Percentiles rank a stretch among this genome's conserved stretches.
phyloP scores from a whole-genome alignment of 2,329 filamentous ascomycete species.

The Fusarium penzigii region DNA sequence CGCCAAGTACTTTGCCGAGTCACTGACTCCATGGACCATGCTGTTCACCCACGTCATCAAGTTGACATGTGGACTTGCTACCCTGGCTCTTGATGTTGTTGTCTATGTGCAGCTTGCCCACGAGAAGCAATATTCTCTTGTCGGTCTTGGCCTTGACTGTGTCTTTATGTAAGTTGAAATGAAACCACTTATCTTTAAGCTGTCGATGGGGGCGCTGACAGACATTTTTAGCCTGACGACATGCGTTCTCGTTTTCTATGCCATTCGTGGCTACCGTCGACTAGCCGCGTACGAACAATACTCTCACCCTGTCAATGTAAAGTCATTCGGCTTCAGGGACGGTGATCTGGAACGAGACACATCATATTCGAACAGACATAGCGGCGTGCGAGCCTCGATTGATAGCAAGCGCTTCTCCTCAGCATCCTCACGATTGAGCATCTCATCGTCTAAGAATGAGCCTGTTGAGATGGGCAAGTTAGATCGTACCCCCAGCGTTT shows the following conservation, averaged over 20 bases:
- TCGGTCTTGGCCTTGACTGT: constrained; percentile 51
- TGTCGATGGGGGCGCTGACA: constrained; percentile 7
- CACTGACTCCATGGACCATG: constrained; percentile 56
- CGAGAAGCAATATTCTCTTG: constrained; percentile 49
- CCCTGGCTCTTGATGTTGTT: constrained; percentile 53
- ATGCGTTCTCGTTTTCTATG: constrained; percentile 47
- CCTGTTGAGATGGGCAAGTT: constrained; percentile 21
- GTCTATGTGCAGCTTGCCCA: constrained; percentile 45
- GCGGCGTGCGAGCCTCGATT: constrained; percentile 19
- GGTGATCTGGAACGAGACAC: constrained; percentile 33
- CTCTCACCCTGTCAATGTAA: constrained; percentile 49
- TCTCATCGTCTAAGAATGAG: constrained; percentile 27
- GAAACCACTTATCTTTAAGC: background rate
- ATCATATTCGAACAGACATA: constrained; percentile 24
- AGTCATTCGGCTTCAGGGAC: constrained; percentile 46
- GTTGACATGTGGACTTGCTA: constrained; percentile 45
- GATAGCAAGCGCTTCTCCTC: constrained; percentile 29
- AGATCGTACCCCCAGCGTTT: constrained; percentile 33
- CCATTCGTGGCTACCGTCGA: constrained; percentile 48
- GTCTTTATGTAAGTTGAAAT: constrained; percentile 47
- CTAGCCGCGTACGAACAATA: constrained; percentile 53
- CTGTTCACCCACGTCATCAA: constrained; percentile 54
- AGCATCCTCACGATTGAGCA: constrained; percentile 32
- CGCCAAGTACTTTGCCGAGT: constrained; percentile 47
- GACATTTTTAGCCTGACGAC: constrained; percentile 34